Conservation (phyloP, 2,329 filamentous ascomycete species). For the Pseudonectria foliicola region DNA sequence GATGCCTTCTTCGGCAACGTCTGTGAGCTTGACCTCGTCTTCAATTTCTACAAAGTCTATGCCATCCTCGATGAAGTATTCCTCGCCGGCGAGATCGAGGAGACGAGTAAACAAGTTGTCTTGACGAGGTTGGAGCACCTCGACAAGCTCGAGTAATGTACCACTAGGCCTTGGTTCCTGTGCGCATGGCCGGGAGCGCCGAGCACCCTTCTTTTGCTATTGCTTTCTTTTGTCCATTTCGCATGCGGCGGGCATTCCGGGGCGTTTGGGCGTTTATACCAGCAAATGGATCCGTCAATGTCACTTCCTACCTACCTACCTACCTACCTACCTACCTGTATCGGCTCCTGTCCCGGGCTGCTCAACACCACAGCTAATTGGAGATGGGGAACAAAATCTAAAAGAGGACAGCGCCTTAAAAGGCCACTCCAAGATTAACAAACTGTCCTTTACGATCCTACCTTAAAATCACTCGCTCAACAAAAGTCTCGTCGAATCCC, state of each 20-base stretch:
- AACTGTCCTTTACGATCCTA: neutral
- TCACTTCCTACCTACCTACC: too few relatives aligned
- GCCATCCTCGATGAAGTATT: constrained; percentile 98
- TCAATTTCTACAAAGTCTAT: constrained; percentile 84
- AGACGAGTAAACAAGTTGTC: constrained; percentile 97
- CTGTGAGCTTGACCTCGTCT: constrained; percentile 89
- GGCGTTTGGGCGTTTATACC: neutral
- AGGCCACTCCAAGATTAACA: neutral
- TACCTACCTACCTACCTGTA: too few relatives aligned
- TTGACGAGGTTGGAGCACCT: constrained; percentile 89
- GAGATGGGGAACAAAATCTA: too few relatives aligned
- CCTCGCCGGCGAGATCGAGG: constrained; percentile 93
- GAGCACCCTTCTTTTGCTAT: neutral
- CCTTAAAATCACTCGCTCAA: neutral
- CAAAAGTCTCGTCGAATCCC: neutral
- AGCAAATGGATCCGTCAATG: neutral
- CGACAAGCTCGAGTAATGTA: constrained; percentile 77
- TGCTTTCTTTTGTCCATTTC: too few relatives aligned
- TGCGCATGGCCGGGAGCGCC: neutral
- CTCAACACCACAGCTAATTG: too few relatives aligned
- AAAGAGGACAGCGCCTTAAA: too few relatives aligned
- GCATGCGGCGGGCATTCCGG: neutral
- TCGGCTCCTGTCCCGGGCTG: too few relatives aligned
- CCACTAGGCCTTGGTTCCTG: neutral
- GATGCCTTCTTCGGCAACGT: constrained; percentile 99